Evolutionary conservation across 371 early-diverging fungal genomes (phyloP).

Genomic region (Rhizopus sp.): DNA sequence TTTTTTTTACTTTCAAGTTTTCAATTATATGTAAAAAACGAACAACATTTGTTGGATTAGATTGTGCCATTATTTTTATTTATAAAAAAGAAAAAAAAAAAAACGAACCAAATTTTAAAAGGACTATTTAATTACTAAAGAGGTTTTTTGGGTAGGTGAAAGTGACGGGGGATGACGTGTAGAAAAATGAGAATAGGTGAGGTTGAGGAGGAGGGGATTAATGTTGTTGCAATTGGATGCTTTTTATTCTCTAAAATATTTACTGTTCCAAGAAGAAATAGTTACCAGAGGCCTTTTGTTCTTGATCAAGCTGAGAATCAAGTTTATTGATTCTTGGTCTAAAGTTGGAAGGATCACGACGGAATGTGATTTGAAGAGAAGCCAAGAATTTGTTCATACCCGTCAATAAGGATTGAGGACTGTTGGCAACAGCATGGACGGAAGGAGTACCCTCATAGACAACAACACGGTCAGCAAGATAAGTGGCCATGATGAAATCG

Average conservation of each 20-base stretch:
- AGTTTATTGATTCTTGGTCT: constrained; percentile 99
- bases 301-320: constrained; percentile 97
- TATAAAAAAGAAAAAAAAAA: not conserved
- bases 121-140: not conserved
- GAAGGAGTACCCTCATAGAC: constrained; percentile 98
- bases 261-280: constrained; percentile 91
- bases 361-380: constrained; percentile 97
- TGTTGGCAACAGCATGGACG: constrained; percentile 82
- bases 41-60: constrained; percentile 45
- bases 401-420: constrained; percentile 89
- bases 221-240: no score
- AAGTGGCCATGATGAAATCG: constrained; percentile 99
- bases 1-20: constrained; percentile 60
- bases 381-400: constrained; percentile 99
- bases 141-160: no score
- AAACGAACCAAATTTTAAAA: no score
- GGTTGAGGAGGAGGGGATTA: no score
- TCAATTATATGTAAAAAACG: constrained; percentile 67
- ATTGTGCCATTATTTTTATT: constrained; percentile 15
- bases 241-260: not conserved
- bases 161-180: no score
- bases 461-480: constrained; percentile 99
- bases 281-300: constrained; percentile 95
- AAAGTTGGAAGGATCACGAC: constrained; percentile 98
- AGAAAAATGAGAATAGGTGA: no score